Evolutionary conservation across 768 basidiomycete genomes (phyloP).

Genomic region (Lactifluus rugatus): DNA sequence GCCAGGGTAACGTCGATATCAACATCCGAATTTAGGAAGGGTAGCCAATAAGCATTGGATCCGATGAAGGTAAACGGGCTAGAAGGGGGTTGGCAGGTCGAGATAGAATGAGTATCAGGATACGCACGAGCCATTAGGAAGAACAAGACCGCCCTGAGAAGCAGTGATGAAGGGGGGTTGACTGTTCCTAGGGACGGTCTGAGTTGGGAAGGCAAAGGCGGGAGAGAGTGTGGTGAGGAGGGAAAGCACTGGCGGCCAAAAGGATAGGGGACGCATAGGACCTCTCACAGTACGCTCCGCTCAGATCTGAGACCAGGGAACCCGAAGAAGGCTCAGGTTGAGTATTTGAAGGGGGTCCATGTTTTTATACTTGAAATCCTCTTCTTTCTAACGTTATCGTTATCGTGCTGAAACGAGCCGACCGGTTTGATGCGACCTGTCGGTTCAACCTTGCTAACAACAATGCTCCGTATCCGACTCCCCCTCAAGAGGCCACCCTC

Average conservation of each 20-base stretch:
- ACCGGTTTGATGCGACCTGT: no score
- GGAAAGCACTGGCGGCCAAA: neutral
- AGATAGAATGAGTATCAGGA: neutral
- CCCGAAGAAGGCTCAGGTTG: neutral
- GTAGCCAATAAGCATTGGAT: conserved; percentile 62
- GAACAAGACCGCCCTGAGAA: neutral
- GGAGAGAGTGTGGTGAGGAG: neutral
- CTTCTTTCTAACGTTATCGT: no score
- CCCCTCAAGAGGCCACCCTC: neutral
- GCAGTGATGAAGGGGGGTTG: conserved; percentile 1
- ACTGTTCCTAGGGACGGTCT: neutral
- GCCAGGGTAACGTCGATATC: conserved; percentile 52
- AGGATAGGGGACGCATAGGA: conserved; percentile 4
- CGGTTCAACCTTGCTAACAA: no score
- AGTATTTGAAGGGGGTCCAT: no score
- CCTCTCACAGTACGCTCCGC: no score
- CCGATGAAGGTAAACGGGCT: conserved; percentile 34
- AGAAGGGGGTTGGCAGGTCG: neutral
- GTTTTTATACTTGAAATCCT: no score
- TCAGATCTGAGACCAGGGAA: neutral
- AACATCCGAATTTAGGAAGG: conserved; percentile 39
- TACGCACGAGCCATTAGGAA: conserved; percentile 13
- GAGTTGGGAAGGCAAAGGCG: conserved; percentile 1
- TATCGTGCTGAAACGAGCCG: no score
- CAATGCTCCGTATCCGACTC: neutral